Percentiles rank a stretch among this genome's conserved stretches.
Evolutionary conservation across 306 rosid species (phyloP).

Genomic region (Comarum palustre): DNA sequence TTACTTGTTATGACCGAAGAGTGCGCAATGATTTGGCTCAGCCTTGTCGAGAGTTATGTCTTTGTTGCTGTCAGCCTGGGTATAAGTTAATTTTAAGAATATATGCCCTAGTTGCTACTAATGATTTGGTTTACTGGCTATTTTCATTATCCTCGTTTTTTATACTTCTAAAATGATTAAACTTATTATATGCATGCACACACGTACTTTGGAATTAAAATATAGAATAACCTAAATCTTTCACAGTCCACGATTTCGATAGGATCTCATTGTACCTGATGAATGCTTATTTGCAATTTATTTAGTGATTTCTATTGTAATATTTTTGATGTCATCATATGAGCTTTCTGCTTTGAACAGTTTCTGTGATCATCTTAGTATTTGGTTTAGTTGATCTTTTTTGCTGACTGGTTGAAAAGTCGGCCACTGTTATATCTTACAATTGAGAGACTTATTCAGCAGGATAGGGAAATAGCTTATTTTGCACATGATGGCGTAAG

Average conservation of each 20-base stretch:
- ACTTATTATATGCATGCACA: not conserved
- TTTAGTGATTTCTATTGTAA: not conserved
- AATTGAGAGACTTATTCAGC: not conserved
- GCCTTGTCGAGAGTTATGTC: conserved; percentile 97
- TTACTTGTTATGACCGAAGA: conserved; percentile 95
- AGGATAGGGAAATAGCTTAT: not conserved
- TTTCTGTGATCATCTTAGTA: not conserved
- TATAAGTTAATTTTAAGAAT: conserved; percentile 32
- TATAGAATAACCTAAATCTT: not conserved
- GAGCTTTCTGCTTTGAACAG: not conserved
- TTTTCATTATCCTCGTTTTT: conserved; percentile 1
- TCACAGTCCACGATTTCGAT: not conserved
- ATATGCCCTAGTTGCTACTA: conserved; percentile 14
- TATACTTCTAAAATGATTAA: not conserved
- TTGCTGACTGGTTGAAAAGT: not conserved
- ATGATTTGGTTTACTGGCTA: conserved; percentile 9
- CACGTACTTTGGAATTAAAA: not conserved
- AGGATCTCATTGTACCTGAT: not conserved
- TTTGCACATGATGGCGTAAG: not conserved
- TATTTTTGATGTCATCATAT: not conserved
- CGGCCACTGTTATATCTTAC: not conserved
- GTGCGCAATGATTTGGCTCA: conserved; percentile 97
- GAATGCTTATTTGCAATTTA: not conserved
- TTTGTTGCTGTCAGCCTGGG: conserved; percentile 99
- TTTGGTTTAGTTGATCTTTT: not conserved